A percentile compares a stretch with the other conserved stretches of the same genome.
Conservation (phyloP, 148 eudicot genomes). For the Cornus kousa region DNA sequence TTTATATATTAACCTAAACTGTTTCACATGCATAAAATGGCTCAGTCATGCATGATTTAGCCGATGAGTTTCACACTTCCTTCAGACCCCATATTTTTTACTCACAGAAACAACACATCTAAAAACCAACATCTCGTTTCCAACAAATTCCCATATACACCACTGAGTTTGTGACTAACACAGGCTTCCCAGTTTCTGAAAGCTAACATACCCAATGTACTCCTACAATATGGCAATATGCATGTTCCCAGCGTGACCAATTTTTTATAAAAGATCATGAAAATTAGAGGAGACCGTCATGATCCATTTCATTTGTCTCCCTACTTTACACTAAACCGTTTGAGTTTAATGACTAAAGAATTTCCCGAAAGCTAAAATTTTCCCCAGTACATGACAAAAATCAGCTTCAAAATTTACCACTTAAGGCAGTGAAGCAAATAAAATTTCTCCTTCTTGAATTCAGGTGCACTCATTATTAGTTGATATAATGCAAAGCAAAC, state of each 20-base stretch:
- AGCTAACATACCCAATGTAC: neutral
- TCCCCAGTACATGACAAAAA: neutral
- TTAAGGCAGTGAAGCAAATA: neutral
- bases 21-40: too few relatives aligned
- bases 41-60: too few relatives aligned
- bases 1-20: too few relatives aligned
- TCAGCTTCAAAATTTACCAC: neutral
- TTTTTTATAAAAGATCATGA: neutral
- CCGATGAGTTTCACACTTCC: neutral
- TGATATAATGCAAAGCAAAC: neutral
- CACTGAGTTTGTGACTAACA: neutral
- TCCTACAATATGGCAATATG: neutral
- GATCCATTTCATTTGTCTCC: neutral
- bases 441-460: neutral
- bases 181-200: neutral
- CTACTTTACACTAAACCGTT: neutral
- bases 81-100: neutral
- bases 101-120: neutral
- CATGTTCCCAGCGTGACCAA: neutral
- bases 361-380: neutral
- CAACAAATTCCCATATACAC: neutral
- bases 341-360: neutral
- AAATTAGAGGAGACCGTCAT: neutral
- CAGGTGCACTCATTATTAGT: neutral
- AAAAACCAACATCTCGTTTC: neutral